These are phyloP conservation scores for Podila minutissima DNA, from an alignment of 192 early-diverging fungal species.

Conservation along the genomic window DNA sequence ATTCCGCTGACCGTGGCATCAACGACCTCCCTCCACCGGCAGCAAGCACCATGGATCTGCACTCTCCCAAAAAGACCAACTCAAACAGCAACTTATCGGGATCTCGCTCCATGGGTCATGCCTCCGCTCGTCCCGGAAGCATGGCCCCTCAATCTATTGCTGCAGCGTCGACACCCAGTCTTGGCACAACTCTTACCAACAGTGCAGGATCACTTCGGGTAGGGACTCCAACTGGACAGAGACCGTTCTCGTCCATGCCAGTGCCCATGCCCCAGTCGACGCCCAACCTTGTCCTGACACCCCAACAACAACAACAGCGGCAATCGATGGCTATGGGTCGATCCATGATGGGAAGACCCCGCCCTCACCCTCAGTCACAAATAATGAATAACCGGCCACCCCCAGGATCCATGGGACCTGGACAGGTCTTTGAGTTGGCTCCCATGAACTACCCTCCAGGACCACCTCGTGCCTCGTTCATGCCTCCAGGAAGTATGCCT, in stretches of 20 bases:
- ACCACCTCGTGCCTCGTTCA: background rate
- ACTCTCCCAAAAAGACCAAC: background rate
- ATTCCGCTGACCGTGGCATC: conserved; percentile 42
- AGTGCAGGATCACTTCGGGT: conserved; percentile 21
- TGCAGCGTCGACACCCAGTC: conserved; percentile 18
- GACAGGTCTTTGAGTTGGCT: conserved; percentile 30
- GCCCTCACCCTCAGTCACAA: conserved; percentile 17
- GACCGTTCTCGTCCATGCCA: conserved; percentile 22
- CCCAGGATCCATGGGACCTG: conserved; percentile 13
- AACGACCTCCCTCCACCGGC: conserved; percentile 48
- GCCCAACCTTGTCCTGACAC: conserved; percentile 2
- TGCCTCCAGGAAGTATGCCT: background rate
- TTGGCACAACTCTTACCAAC: conserved; percentile 31
- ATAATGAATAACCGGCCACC: conserved; percentile 18
- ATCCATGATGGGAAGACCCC: conserved; percentile 13
- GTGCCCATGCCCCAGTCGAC: conserved; percentile 25
- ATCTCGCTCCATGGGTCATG: background rate
- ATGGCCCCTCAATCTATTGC: background rate
- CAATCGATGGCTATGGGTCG: conserved; percentile 18
- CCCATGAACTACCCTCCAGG: conserved; percentile 8
- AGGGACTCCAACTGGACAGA: background rate
- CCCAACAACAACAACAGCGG: conserved; percentile 30
- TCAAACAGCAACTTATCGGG: conserved; percentile 7
- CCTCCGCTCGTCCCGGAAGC: background rate
- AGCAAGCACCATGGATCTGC: conserved; percentile 29